Base-by-base conservation (phyloP, 345 rosid species). In the Garcia nutans region DNA sequence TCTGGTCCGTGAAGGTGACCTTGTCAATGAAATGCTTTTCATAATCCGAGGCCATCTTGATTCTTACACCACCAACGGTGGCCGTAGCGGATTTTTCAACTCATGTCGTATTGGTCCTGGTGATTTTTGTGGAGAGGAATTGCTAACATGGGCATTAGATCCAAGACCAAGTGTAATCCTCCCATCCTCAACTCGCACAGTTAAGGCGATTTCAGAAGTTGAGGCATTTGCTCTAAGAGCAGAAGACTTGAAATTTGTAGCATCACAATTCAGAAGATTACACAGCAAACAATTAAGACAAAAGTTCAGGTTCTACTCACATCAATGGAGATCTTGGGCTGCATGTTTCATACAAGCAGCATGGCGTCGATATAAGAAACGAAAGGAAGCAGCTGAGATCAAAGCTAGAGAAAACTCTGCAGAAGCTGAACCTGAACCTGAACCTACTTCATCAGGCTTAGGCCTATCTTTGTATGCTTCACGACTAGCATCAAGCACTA, bases 271-370 rank as follows among this genome's bases (percentile, higher is more conserved):
- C 71, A 82, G 97, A 63, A 86, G 96, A 74, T 68, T 93, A 13
- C 99, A 95, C 49, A 90, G 94, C 57, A 95, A 93, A 72, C 99
- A 91, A 74, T 84, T 95, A 1, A 79, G 91, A 78, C 94, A 93
- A 70, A 90, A 83, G 85, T 95, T 95, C 74, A 62, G 97, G 79
- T 91, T 89, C 88, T 89, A 91, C 81, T 93, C 96, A 0, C 97
- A 93, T 76, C 99, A 95, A 13, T 95, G 99, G 96, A 82, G 97
- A 77, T 57, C 91, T 54, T 91, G 96, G 99, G 97, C 99, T 8
- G 97, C 94, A 9, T 93, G 97, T 74, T 93, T 91, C 68, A 52
- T 93, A 22, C 97, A 95, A 71, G 89, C 87, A 1, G 97, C 97
- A 2, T 95, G 97, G 97, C 85, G 90, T 60, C 77, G 97, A 72